Percentiles rank a stretch among this genome's conserved stretches.
Evolutionary conservation across 1,284 basidiomycete species (phyloP).

Genomic region (Taiwanofungus camphoratus): DNA sequence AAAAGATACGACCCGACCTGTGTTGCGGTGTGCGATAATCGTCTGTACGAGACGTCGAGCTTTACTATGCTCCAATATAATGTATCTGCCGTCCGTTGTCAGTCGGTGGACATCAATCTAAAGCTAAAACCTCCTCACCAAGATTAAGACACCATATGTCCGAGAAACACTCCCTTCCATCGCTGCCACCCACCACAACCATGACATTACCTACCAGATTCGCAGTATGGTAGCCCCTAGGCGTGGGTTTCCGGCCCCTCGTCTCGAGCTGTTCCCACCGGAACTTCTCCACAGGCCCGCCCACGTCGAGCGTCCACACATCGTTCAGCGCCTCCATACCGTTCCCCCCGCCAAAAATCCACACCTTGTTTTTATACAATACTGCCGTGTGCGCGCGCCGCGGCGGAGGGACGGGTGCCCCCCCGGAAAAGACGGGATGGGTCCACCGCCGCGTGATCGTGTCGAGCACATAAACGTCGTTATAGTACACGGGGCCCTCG

Average conservation of each 20-base stretch:
- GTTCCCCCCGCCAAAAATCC: slow-evolving; percentile 91
- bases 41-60: slow-evolving; percentile 51
- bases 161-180: slow-evolving; percentile 75
- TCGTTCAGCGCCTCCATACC: slow-evolving; percentile 87
- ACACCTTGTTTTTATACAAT: slow-evolving; percentile 66
- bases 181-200: slow-evolving; percentile 79
- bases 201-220: slow-evolving; percentile 83
- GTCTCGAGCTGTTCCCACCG: slow-evolving; percentile 60
- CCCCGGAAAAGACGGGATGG: slow-evolving; percentile 39
- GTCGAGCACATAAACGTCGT: slow-evolving; percentile 79
- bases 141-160: slow-evolving; percentile 87
- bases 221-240: slow-evolving; percentile 87
- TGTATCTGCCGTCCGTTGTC: slow-evolving; percentile 44
- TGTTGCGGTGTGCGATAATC: slow-evolving; percentile 83
- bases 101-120: slow-evolving; percentile 2
- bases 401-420: slow-evolving; percentile 42
- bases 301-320: slow-evolving; percentile 80
- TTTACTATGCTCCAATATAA: slow-evolving; percentile 66
- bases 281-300: slow-evolving; percentile 40
- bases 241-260: slow-evolving; percentile 46
- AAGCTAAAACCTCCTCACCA: slow-evolving; percentile 41
- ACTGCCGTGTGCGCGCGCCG: slow-evolving; percentile 87
- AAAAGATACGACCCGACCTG: slow-evolving; percentile 94
- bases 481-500: slow-evolving; percentile 71
- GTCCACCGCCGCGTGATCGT: slow-evolving; percentile 69